These are phyloP conservation scores for Kluyveromyces wickerhamii DNA, from an alignment of 805 yeast genomes.

Conservation along the genomic window DNA sequence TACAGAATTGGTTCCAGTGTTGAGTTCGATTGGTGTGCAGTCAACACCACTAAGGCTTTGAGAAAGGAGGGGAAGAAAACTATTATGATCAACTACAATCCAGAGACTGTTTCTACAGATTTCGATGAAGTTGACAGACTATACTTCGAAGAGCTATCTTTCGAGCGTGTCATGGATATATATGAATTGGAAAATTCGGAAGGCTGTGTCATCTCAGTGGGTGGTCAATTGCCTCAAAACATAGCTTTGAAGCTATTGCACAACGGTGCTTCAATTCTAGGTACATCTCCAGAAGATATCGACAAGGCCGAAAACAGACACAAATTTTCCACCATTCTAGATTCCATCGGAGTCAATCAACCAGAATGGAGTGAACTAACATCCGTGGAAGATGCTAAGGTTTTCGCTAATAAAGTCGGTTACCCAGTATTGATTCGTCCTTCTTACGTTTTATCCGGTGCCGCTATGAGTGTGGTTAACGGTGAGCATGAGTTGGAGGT, in stretches of 20 bases:
- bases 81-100: constrained; percentile 94
- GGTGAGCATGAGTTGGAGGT: constrained; percentile 70
- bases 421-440: constrained; percentile 98
- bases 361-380: constrained; percentile 97
- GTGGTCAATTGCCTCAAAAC: constrained; percentile 97
- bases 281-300: constrained; percentile 90
- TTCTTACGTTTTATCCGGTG: constrained; percentile 94
- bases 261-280: constrained; percentile 80
- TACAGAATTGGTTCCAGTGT: constrained; percentile 98
- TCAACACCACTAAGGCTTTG: constrained; percentile 88
- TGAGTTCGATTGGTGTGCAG: constrained; percentile 99
- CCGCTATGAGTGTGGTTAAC: constrained; percentile 94
- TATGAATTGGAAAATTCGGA: constrained; percentile 84
- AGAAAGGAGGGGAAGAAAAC: constrained; percentile 84
- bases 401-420: constrained; percentile 77
- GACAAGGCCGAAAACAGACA: constrained; percentile 98
- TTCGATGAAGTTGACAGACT: constrained; percentile 97
- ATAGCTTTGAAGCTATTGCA: constrained; percentile 79
- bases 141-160: constrained; percentile 90
- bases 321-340: constrained; percentile 90
- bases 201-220: constrained; percentile 93
- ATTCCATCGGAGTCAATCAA: constrained; percentile 88
- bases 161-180: constrained; percentile 95
- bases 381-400: constrained; percentile 75
- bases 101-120: constrained; percentile 97